phyloP scores from a whole-genome alignment of 1,284 basidiomycete genomes.

The Macrocystidia cucumis region DNA sequence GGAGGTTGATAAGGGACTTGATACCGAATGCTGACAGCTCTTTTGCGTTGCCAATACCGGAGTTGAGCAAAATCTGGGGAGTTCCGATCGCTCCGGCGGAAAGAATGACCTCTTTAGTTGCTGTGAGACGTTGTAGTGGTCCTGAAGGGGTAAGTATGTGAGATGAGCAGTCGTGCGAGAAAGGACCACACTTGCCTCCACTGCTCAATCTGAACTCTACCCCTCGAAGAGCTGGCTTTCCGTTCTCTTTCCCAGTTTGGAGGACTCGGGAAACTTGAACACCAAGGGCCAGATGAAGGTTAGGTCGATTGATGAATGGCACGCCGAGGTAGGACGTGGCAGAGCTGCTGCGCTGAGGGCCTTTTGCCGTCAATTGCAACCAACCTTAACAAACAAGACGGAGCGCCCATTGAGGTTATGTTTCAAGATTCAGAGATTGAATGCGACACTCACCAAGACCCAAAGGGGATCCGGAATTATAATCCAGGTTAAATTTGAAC shows the following conservation, averaged over 20 bases:
- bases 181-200: constrained; percentile 10
- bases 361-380: constrained; percentile 7
- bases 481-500: constrained; percentile 19
- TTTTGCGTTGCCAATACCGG: constrained; percentile 11
- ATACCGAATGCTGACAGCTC: constrained; percentile 9
- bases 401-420: neutral
- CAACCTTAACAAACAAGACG: constrained; percentile 5
- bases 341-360: constrained; percentile 7
- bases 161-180: no score
- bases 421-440: constrained; percentile 3
- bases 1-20: constrained; percentile 9
- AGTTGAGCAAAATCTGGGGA: constrained; percentile 7
- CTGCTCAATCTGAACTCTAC: constrained; percentile 8
- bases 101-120: constrained; percentile 12
- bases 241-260: constrained; percentile 1
- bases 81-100: constrained; percentile 11
- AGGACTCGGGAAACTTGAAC: constrained; percentile 6
- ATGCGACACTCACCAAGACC: constrained; percentile 12
- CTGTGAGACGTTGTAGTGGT: constrained; percentile 4
- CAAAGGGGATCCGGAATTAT: constrained; percentile 20
- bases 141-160: no score
- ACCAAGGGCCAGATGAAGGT: constrained; percentile 7
- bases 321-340: constrained; percentile 9
- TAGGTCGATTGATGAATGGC: constrained; percentile 4
- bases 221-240: constrained; percentile 5